Conservation (phyloP, 2,329 filamentous ascomycete genomes). For the Ophiostoma ips region DNA sequence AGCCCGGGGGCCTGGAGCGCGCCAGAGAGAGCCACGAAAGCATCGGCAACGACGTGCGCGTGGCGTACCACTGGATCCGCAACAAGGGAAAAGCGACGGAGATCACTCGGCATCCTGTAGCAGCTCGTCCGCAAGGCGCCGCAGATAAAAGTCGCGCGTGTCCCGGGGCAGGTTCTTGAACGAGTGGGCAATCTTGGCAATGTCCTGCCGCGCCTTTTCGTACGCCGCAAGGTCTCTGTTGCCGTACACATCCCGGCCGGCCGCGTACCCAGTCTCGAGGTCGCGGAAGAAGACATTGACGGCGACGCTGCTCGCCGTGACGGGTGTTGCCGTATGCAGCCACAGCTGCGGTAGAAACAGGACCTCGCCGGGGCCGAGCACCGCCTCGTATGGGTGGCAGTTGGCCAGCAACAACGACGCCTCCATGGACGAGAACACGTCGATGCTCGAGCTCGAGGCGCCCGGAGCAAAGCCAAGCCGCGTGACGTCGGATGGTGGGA, state of each 20-base stretch:
- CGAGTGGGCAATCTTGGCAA: constrained; percentile 49
- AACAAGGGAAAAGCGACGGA: neutral
- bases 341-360: constrained; percentile 73
- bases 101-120: constrained; percentile 12
- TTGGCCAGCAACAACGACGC: constrained; percentile 22
- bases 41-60: constrained; percentile 22
- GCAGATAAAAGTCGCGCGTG: constrained; percentile 61
- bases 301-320: constrained; percentile 49
- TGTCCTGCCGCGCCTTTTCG: constrained; percentile 62
- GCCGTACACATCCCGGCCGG: constrained; percentile 72
- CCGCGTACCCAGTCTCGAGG: constrained; percentile 51
- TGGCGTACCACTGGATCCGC: constrained; percentile 10
- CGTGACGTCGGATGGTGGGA: constrained; percentile 61
- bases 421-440: constrained; percentile 46
- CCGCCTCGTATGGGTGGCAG: constrained; percentile 53
- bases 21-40: constrained; percentile 24
- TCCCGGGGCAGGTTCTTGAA: constrained; percentile 53
- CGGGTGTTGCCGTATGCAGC: constrained; percentile 61
- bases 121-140: constrained; percentile 58
- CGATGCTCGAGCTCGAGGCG: constrained; percentile 63
- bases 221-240: constrained; percentile 77
- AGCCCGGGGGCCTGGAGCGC: constrained; percentile 25
- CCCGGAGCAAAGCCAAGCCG: constrained; percentile 60
- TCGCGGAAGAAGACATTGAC: constrained; percentile 85
- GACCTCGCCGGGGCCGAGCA: constrained; percentile 57